Percentiles rank a stretch among this genome's conserved stretches.
These are phyloP conservation scores for Mucor piriformis DNA, from an alignment of 371 early-diverging fungal genomes.

Conservation along the genomic window DNA sequence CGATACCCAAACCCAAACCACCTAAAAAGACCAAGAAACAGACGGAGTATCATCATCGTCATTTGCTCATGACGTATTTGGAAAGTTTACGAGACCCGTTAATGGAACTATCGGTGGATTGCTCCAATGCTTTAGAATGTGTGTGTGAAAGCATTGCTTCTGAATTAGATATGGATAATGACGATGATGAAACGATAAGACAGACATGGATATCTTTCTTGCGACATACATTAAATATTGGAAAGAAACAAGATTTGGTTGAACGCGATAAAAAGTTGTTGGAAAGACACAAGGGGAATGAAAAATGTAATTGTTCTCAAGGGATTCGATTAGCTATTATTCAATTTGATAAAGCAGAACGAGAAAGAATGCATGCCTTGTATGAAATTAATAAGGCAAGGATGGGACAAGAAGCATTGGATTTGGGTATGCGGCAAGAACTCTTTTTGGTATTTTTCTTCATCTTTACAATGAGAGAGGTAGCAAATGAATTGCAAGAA, in stretches of 20 bases:
- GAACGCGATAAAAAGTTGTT: constrained; percentile 7
- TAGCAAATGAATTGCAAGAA: constrained; percentile 56
- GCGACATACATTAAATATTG: constrained; percentile 28
- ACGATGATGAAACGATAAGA: constrained; percentile 44
- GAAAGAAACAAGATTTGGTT: constrained; percentile 10
- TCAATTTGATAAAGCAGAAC: constrained; percentile 49
- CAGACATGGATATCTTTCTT: constrained; percentile 42
- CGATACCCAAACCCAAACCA: constrained; percentile 27
- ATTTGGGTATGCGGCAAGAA: constrained; percentile 61
- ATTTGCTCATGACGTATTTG: constrained; percentile 57
- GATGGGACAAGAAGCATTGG: constrained; percentile 38
- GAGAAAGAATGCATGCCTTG: constrained; percentile 45
- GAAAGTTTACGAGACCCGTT: constrained; percentile 60
- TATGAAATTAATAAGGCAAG: constrained; percentile 45
- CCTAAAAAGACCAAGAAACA: constrained; percentile 51
- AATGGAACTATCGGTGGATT: constrained; percentile 53
- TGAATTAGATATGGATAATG: constrained; percentile 54
- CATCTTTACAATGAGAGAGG: constrained; percentile 62
- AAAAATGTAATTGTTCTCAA: constrained; percentile 35
- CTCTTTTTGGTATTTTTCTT: constrained; percentile 68
- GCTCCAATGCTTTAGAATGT: constrained; percentile 50
- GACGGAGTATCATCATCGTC: constrained; percentile 54
- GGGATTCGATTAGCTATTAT: constrained; percentile 34
- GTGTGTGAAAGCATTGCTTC: constrained; percentile 44
- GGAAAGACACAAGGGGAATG: constrained; percentile 18